Percentiles rank a stretch among this genome's conserved stretches.
Evolutionary conservation across 441 rosid genomes (phyloP).

Genomic region (Pelargonium cotyledonis): DNA sequence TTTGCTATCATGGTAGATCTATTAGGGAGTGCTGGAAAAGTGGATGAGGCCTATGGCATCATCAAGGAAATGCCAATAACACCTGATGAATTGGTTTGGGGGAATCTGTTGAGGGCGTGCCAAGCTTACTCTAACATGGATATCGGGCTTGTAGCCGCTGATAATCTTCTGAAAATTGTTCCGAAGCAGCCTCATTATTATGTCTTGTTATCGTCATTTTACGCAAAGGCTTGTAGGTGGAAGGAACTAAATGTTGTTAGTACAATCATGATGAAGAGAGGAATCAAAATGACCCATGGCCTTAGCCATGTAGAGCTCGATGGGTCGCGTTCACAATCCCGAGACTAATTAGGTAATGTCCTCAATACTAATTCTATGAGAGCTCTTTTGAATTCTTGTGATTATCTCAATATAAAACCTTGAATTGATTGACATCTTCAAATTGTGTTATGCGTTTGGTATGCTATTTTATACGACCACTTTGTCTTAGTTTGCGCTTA

Average conservation of each 20-base stretch:
- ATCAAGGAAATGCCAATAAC: constrained; percentile 41
- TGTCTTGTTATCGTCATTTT: constrained; percentile 49
- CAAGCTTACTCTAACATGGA: constrained; percentile 35
- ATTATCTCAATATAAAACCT: too few relatives aligned
- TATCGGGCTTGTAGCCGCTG: constrained; percentile 51
- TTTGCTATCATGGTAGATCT: constrained; percentile 57
- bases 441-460: too few relatives aligned
- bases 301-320: constrained; percentile 44
- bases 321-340: too few relatives aligned
- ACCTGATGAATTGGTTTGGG: constrained; percentile 58
- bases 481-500: too few relatives aligned
- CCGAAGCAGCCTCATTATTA: constrained; percentile 47
- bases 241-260: constrained; percentile 40
- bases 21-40: constrained; percentile 47
- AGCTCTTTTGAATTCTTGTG: too few relatives aligned
- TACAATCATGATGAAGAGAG: constrained; percentile 43
- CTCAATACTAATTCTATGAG: too few relatives aligned
- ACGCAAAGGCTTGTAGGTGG: constrained; percentile 61
- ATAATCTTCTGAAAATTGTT: constrained; percentile 40
- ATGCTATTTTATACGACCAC: too few relatives aligned
- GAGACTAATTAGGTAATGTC: too few relatives aligned
- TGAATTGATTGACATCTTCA: too few relatives aligned
- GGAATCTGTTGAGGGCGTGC: constrained; percentile 47
- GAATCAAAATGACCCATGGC: constrained; percentile 45
- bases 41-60: constrained; percentile 46